Evolutionary conservation across 2,329 filamentous ascomycete species (phyloP).

Genomic region (Stachybotrys elegans): DNA sequence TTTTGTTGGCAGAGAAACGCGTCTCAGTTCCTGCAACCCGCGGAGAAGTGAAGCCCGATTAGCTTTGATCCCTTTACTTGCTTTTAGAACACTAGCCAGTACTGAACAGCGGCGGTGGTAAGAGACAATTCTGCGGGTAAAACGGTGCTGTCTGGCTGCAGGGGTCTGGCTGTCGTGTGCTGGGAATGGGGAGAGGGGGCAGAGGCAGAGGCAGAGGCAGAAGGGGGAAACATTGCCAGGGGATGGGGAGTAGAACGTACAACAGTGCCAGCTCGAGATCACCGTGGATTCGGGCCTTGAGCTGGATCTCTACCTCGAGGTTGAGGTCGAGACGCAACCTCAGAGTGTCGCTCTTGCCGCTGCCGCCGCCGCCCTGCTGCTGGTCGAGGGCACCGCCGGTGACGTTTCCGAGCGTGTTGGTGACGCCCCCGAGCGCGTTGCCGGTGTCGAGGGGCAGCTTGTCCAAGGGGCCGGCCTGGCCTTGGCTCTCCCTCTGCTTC

Average conservation of each 20-base stretch:
- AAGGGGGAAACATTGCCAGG: slow-evolving; percentile 45
- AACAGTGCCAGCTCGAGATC: slow-evolving; percentile 72
- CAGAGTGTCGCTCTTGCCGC: slow-evolving; percentile 45
- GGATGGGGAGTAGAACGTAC: slow-evolving; percentile 32
- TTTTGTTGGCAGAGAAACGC: no score
- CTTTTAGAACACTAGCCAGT: slow-evolving; percentile 2
- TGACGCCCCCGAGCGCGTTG: slow-evolving; percentile 32
- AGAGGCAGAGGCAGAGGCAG: neutral
- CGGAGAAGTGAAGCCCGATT: slow-evolving; percentile 1
- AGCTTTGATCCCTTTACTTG: neutral
- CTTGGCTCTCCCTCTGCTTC: slow-evolving; percentile 9
- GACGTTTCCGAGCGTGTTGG: slow-evolving; percentile 35
- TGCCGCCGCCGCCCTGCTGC: slow-evolving; percentile 24
- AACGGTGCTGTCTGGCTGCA: slow-evolving; percentile 14
- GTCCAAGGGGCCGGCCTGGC: slow-evolving; percentile 25
- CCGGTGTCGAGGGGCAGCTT: slow-evolving; percentile 29
- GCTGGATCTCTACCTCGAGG: slow-evolving; percentile 76
- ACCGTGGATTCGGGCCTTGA: slow-evolving; percentile 81
- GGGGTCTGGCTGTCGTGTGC: slow-evolving; percentile 2
- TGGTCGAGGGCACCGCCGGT: slow-evolving; percentile 31
- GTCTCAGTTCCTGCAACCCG: slow-evolving; percentile 1
- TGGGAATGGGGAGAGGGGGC: slow-evolving; percentile 5
- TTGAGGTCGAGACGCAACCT: slow-evolving; percentile 74
- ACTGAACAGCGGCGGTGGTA: neutral
- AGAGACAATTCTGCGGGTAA: slow-evolving; percentile 6